Conservation (phyloP, 148 eudicot species). For the Mesembryanthemum crystallinum region DNA sequence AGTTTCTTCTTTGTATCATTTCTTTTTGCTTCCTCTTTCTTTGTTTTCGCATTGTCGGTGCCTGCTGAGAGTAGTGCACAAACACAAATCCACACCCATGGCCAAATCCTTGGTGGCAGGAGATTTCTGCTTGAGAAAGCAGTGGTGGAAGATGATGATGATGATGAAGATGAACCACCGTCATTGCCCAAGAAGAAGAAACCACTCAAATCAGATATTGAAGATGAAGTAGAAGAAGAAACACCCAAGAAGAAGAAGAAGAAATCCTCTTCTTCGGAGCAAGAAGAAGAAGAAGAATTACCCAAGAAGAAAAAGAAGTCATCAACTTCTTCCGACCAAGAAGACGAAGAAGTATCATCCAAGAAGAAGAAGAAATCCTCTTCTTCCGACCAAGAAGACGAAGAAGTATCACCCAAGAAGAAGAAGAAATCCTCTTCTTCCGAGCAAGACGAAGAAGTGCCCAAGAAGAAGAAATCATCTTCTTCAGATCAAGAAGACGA, state of each 20-base stretch:
- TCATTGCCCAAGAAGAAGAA: slow-evolving; percentile 22
- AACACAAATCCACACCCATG: not conserved
- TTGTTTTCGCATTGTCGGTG: slow-evolving; percentile 21
- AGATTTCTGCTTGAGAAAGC: slow-evolving; percentile 17
- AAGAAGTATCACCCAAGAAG: not conserved
- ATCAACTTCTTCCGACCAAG: not conserved
- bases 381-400: not conserved
- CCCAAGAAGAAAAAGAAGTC: slow-evolving; percentile 20
- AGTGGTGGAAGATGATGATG: slow-evolving; percentile 1
- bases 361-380: slow-evolving; percentile 4
- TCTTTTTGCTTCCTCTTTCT: slow-evolving; percentile 30
- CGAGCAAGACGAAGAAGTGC: not conserved
- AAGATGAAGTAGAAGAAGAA: not conserved
- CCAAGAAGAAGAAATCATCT: slow-evolving; percentile 12
- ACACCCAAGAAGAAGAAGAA: slow-evolving; percentile 22
- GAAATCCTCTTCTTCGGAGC: too few relatives aligned
- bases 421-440: slow-evolving; percentile 27
- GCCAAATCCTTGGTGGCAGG: slow-evolving; percentile 10
- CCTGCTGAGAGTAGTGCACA: not conserved
- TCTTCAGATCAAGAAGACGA: not conserved
- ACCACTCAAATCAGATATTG: too few relatives aligned
- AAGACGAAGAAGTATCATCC: not conserved
- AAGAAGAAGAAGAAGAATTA: not conserved
- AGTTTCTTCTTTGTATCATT: slow-evolving; percentile 20
- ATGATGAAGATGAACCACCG: not conserved